These are phyloP conservation scores for Starmerella geochares DNA, from an alignment of 805 yeast genomes.

Conservation along the genomic window DNA sequence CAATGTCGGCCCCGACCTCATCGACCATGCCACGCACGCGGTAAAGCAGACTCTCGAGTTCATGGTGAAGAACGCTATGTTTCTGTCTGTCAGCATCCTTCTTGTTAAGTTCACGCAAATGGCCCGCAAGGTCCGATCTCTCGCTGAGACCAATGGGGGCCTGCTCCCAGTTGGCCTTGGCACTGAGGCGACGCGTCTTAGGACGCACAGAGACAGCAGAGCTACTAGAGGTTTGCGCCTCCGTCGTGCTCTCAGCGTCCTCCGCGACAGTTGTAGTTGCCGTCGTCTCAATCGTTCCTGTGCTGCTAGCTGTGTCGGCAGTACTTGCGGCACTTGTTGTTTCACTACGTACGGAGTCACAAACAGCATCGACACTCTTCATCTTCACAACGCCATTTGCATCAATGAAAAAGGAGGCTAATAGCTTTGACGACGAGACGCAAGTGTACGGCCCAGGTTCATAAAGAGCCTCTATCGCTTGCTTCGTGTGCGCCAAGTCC, in stretches of 20 bases:
- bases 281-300: not conserved
- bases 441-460: conserved; percentile 24
- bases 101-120: conserved; percentile 43
- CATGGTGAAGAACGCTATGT: conserved; percentile 52
- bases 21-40: conserved; percentile 41
- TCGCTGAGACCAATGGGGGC: conserved; percentile 42
- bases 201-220: conserved; percentile 25
- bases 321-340: conserved; percentile 11
- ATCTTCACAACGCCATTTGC: conserved; percentile 21
- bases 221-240: not conserved
- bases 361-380: conserved; percentile 19
- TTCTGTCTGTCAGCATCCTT: conserved; percentile 47
- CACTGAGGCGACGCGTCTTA: conserved; percentile 21
- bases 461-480: conserved; percentile 26
- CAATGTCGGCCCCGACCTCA: conserved; percentile 14
- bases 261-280: not conserved
- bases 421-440: conserved; percentile 15
- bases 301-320: not conserved
- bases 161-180: conserved; percentile 32
- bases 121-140: conserved; percentile 39
- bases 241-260: not conserved
- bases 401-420: conserved; percentile 19
- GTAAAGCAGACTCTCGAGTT: conserved; percentile 65
- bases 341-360: conserved; percentile 17
- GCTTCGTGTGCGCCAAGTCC: conserved; percentile 25